phyloP scores from a whole-genome alignment of 345 rosid species.

The Sisymbrium altissimum region DNA sequence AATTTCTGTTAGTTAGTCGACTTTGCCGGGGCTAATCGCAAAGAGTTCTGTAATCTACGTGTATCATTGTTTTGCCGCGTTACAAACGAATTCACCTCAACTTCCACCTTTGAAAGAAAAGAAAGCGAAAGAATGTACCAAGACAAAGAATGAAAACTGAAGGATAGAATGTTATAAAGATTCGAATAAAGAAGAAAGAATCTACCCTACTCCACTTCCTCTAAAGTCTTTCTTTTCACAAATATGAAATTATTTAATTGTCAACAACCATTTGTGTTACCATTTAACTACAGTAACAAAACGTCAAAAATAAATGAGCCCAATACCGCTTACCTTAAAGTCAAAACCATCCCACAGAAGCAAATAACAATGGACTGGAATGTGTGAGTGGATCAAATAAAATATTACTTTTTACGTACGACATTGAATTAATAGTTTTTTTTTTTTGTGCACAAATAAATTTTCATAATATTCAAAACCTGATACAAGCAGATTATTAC shows the following conservation, averaged over 20 bases:
- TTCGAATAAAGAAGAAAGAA: neutral
- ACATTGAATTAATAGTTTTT: neutral
- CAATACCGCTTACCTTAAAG: slow-evolving; percentile 14
- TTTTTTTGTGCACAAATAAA: too few species aligned
- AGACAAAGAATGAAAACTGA: neutral
- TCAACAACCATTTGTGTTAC: neutral
- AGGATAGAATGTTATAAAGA: neutral
- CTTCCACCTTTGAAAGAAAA: neutral
- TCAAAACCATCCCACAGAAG: slow-evolving; percentile 22
- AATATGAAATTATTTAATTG: neutral
- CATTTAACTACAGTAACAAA: neutral
- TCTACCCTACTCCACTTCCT: neutral
- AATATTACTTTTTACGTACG: slow-evolving; percentile 1
- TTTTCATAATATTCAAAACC: neutral
- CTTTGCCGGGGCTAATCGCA: neutral
- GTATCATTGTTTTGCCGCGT: neutral
- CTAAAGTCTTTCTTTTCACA: neutral
- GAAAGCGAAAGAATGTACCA: neutral
- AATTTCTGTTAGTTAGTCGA: too few species aligned
- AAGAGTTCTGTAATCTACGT: neutral
- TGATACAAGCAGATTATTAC: neutral
- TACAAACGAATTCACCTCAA: neutral
- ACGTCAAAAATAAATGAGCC: neutral
- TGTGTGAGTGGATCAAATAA: slow-evolving; percentile 3
- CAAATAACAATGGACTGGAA: slow-evolving; percentile 8